Conservation (phyloP, 2,329 filamentous ascomycete species). For the Tolypocladium nubicola region DNA sequence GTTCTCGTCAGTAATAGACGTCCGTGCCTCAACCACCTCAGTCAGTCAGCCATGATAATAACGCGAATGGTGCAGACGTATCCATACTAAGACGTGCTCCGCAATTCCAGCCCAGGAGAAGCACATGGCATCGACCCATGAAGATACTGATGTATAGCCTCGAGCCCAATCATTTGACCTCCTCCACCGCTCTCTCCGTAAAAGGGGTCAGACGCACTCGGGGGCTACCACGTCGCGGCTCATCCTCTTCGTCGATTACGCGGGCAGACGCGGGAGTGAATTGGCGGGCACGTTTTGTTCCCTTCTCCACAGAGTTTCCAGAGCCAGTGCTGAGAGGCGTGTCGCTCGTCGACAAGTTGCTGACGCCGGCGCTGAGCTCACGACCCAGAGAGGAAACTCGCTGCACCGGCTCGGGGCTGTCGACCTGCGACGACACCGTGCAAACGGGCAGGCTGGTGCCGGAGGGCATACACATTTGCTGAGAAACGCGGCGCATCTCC, state of each 20-base stretch:
- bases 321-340: constrained; percentile 6
- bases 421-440: constrained; percentile 5
- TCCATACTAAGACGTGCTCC: neutral
- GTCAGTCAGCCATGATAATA: neutral
- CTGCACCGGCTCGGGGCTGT: constrained; percentile 7
- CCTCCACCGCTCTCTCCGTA: neutral
- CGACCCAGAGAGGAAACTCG: constrained; percentile 2
- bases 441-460: constrained; percentile 8
- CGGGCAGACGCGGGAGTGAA: constrained; percentile 36
- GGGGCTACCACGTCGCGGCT: constrained; percentile 23
- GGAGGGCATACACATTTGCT: constrained; percentile 21
- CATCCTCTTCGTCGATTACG: constrained; percentile 36
- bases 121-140: neutral
- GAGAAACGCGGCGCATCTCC: constrained; percentile 30
- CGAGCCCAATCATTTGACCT: neutral
- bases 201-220: constrained; percentile 11
- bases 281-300: constrained; percentile 33
- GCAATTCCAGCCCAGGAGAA: neutral
- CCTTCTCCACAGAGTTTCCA: constrained; percentile 17
- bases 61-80: neutral
- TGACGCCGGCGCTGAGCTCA: constrained; percentile 1
- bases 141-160: neutral
- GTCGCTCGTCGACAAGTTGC: constrained; percentile 4
- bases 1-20: neutral
- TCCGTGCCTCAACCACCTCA: neutral